Evolutionary conservation across 495 filamentous ascomycete species (phyloP).

Genomic region (Mytilinidion resinicola): DNA sequence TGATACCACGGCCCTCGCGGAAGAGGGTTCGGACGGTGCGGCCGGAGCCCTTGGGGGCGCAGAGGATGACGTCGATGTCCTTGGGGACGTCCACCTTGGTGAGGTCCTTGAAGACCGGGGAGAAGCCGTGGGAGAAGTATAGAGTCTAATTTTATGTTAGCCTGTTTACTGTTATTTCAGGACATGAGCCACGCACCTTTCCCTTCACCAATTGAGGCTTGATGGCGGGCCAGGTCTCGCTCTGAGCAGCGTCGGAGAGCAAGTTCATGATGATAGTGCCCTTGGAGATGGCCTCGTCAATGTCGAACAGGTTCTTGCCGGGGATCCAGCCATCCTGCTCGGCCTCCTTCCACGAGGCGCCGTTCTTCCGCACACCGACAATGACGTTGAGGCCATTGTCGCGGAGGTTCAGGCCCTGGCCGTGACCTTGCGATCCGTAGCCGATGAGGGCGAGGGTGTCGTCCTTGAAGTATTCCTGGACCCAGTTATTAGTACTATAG

Average conservation of each 20-base stretch:
- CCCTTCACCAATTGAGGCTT: constrained; percentile 97
- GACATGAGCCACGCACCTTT: constrained; percentile 54
- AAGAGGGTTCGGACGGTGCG: constrained; percentile 97
- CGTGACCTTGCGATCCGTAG: constrained; percentile 98
- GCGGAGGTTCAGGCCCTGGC: constrained; percentile 97
- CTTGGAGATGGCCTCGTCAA: constrained; percentile 88
- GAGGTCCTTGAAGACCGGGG: constrained; percentile 97
- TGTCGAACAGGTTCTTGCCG: constrained; percentile 95
- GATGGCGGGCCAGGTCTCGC: constrained; percentile 95
- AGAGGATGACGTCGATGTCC: constrained; percentile 97
- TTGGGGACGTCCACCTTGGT: constrained; percentile 96
- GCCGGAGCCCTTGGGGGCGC: constrained; percentile 97
- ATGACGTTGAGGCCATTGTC: constrained; percentile 99
- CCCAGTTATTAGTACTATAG: constrained; percentile 15
- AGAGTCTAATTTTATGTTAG: constrained; percentile 57
- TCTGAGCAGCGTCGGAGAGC: constrained; percentile 93
- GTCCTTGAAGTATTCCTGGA: constrained; percentile 96
- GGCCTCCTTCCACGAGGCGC: constrained; percentile 96
- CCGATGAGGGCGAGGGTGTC: constrained; percentile 98
- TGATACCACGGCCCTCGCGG: constrained; percentile 97
- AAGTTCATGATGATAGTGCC: constrained; percentile 99
- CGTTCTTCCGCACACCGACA: constrained; percentile 95
- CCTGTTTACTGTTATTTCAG: background rate
- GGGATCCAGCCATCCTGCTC: constrained; percentile 95
- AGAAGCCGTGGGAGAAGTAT: constrained; percentile 99